These are phyloP conservation scores for Penicillium bialowiezense DNA, from an alignment of 495 filamentous ascomycete genomes.

Conservation along the genomic window DNA sequence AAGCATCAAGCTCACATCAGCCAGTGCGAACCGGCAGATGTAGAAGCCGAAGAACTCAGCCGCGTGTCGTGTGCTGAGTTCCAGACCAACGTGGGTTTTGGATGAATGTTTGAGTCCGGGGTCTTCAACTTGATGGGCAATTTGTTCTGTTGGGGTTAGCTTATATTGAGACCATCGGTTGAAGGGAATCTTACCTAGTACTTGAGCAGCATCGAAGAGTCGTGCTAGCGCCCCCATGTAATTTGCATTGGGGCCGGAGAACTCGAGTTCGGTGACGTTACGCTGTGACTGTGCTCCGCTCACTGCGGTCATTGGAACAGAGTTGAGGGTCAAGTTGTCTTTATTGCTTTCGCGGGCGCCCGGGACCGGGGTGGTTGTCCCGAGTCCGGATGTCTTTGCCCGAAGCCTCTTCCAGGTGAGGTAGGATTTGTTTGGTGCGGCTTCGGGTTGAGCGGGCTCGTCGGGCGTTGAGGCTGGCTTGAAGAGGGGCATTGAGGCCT, in stretches of 20 bases:
- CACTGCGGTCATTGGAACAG: conserved; percentile 75
- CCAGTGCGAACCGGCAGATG: conserved; percentile 86
- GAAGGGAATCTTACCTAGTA: conserved; percentile 69
- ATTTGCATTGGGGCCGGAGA: conserved; percentile 77
- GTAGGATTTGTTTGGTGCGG: conserved; percentile 60
- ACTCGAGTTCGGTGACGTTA: conserved; percentile 64
- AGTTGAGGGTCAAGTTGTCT: conserved; percentile 62
- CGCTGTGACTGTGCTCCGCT: conserved; percentile 63
- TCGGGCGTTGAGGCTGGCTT: conserved; percentile 54
- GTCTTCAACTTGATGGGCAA: conserved; percentile 93
- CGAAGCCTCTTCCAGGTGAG: conserved; percentile 82
- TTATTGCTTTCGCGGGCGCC: conserved; percentile 50
- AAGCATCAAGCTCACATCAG: conserved; percentile 80
- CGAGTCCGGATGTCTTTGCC: conserved; percentile 76
- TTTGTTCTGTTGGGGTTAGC: conserved; percentile 71
- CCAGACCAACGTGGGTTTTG: conserved; percentile 88
- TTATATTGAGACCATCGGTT: background rate
- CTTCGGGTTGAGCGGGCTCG: conserved; percentile 37
- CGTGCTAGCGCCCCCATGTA: conserved; percentile 91
- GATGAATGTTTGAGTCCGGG: conserved; percentile 79
- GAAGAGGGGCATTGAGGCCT: conserved; percentile 64
- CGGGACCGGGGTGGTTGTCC: conserved; percentile 25
- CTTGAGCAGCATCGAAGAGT: conserved; percentile 91
- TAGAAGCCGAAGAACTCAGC: conserved; percentile 98
- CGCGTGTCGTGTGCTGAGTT: conserved; percentile 88